Base-by-base conservation (phyloP, 805 yeast species). In the Saccharomycopsis babjevae region DNA sequence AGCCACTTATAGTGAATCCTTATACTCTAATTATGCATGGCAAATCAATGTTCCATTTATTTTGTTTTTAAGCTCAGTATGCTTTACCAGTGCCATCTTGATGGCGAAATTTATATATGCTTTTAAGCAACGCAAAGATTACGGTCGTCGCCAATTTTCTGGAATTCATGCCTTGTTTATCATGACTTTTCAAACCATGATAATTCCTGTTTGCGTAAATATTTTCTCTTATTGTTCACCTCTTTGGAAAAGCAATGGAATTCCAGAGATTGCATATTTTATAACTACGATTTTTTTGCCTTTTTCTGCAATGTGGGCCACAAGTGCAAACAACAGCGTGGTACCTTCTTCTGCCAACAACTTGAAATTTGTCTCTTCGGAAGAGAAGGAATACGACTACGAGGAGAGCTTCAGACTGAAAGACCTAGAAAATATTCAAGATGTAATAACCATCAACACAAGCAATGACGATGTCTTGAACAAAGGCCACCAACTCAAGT, bases 291-390 rank as follows among this genome's bases (percentile, higher is more conserved):
- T 89, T 32, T 87, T 92, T 3, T 75, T 91, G 59, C 97, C 97
- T 0, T 72, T 92, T 57, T 83, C 96, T 0, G 83, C 96, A 0
- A 80, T 91, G 80, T 91, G 97, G 97, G 96, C 97, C 0, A 76
- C 85, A 3, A 76, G 90, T 1, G 77, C 86, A 1, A 84, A 85
- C 66, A 68, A 77, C 1, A 61, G 78, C 3, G 66, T 66, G 10
- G 46, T 16, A 8, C 79, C 84, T 25, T 73, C 74, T 2, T 76
- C 83, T 0, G 65, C 52, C 71, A 68, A 69, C 16, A 69, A 67
- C 30, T 62, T 64, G 55, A 65, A 67, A 28, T 64, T 56, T 28
- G 52, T 22, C 5, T 20, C 6, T 25, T 10, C 38, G 10, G 38
- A 34, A 7, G 38, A 34, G 5, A 34, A 34, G 15, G 38, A 34